These are phyloP conservation scores for Chalaropsis ovoidea DNA, from an alignment of 2,329 filamentous ascomycete species.

Conservation along the genomic window DNA sequence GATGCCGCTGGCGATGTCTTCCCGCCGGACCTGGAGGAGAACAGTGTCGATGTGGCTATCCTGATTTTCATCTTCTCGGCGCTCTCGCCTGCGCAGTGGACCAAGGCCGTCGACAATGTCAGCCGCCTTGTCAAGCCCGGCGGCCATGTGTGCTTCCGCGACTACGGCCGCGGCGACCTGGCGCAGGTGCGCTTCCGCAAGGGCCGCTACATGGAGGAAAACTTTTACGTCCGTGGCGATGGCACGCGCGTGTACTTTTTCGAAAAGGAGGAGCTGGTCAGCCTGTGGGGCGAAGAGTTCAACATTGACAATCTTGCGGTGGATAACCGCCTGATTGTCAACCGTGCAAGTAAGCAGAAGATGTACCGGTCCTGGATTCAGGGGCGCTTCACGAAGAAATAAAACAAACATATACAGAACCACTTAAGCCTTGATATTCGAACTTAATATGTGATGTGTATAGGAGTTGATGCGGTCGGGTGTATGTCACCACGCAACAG, in stretches of 20 bases:
- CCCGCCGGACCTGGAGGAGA: constrained; percentile 65
- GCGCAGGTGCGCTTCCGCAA: constrained; percentile 97
- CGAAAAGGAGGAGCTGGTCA: constrained; percentile 67
- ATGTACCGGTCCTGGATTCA: constrained; percentile 99
- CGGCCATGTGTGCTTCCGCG: constrained; percentile 87
- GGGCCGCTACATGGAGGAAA: constrained; percentile 84
- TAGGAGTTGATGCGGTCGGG: background rate
- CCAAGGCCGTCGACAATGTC: constrained; percentile 69
- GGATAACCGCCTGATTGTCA: constrained; percentile 83
- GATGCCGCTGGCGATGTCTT: constrained; percentile 65
- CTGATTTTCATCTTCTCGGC: constrained; percentile 98
- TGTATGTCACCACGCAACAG: background rate
- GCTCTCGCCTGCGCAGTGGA: constrained; percentile 75
- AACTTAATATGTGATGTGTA: constrained; percentile 15
- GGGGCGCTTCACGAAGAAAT: constrained; percentile 65
- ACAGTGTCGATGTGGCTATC: constrained; percentile 80
- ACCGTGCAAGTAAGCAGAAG: constrained; percentile 79
- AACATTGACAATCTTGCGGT: constrained; percentile 63
- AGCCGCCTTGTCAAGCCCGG: constrained; percentile 77
- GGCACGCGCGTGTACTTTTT: constrained; percentile 98
- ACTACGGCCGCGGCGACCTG: constrained; percentile 90
- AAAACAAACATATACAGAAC: constrained; percentile 28
- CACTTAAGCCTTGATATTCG: constrained; percentile 9
- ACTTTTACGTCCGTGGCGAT: constrained; percentile 93
- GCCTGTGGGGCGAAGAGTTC: constrained; percentile 59